A percentile compares a stretch with the other conserved stretches of the same genome.
These are phyloP conservation scores for Bruguiera parviflora DNA, from an alignment of 345 rosid species.

Conservation along the genomic window DNA sequence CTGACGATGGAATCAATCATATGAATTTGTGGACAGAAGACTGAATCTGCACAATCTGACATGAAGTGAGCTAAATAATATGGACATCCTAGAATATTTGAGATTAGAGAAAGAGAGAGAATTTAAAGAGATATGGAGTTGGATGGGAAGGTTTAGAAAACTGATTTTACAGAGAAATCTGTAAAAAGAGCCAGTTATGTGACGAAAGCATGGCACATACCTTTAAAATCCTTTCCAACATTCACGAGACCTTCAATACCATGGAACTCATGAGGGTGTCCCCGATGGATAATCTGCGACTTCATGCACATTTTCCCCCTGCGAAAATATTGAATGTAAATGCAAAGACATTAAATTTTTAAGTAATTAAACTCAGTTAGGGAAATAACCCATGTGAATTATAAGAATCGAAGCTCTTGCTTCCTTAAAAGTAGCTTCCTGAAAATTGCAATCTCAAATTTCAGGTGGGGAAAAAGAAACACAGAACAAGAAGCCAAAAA, in stretches of 20 bases:
- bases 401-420: constrained; percentile 50
- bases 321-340: constrained; percentile 11
- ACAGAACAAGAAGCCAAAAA: not conserved
- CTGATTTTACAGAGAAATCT: not conserved
- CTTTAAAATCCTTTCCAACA: constrained; percentile 73
- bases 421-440: constrained; percentile 57
- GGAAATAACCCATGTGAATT: constrained; percentile 69
- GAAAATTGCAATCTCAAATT: constrained; percentile 26
- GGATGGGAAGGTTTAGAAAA: not conserved
- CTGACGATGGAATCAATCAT: constrained; percentile 71
- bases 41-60: constrained; percentile 22
- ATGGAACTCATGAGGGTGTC: constrained; percentile 83
- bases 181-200: not conserved
- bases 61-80: constrained; percentile 35
- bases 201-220: constrained; percentile 29
- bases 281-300: constrained; percentile 71
- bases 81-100: constrained; percentile 29
- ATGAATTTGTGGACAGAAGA: constrained; percentile 86
- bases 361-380: constrained; percentile 6
- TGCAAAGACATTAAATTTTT: constrained; percentile 5
- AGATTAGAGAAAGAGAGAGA: too few species aligned
- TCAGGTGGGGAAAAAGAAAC: constrained; percentile 15
- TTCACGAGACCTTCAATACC: constrained; percentile 97
- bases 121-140: not conserved
- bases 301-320: constrained; percentile 64